Evolutionary conservation across 305 asterid genomes (phyloP), one percentile per base, ranked within the genome.

Genomic region (Euphrasia arctica): DNA sequence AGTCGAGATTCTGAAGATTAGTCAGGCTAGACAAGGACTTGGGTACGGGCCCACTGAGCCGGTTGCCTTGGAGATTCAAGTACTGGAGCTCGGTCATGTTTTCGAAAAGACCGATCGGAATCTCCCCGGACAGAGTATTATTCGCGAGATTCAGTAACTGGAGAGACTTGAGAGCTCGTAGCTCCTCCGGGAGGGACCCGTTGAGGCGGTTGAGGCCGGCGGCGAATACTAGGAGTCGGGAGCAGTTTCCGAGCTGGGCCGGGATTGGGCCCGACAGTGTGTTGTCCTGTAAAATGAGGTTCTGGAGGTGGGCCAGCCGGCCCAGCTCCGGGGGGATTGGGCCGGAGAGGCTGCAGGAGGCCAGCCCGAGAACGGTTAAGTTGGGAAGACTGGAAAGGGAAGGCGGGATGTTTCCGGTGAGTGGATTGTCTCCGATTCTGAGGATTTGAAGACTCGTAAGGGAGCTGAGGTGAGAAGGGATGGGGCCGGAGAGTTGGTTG

Each of bases 401-500:
- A 29, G 80, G 18, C 1, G 98, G 98, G 48, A 91, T 85, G 0
- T 63, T 41, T 11, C 98, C 98, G 1, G 89, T 68, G 66, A 91
- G 80, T 58, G 47, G 68, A 56, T 89, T 91, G 76, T 91, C 96
- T 12, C 98, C 98, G 41, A 91, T 74, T 55, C 87, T 70, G 58
- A 91, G 93, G 60, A 72, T 1, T 10, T 58, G 84, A 58, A 91
- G 92, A 29, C 70, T 75, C 5, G 4, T 15, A 27, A 86, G 84
- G 25, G 77, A 62, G 8, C 76, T 87, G 10, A 89, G 64, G 25
- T 80, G 72, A 39, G 85, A 60, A 0, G 98, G 98, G 15, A 91
- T 87, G 84, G 85, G 75, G 65, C 98, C 96, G 70, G 84, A 77
- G 76, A 91, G 87, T 41, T 71, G 85, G 84, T 91, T 91, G 47